Percentiles rank a stretch among this genome's conserved stretches.
phyloP scores from a whole-genome alignment of 129 eudicot species.

The Heracleum sosnowskyi region DNA sequence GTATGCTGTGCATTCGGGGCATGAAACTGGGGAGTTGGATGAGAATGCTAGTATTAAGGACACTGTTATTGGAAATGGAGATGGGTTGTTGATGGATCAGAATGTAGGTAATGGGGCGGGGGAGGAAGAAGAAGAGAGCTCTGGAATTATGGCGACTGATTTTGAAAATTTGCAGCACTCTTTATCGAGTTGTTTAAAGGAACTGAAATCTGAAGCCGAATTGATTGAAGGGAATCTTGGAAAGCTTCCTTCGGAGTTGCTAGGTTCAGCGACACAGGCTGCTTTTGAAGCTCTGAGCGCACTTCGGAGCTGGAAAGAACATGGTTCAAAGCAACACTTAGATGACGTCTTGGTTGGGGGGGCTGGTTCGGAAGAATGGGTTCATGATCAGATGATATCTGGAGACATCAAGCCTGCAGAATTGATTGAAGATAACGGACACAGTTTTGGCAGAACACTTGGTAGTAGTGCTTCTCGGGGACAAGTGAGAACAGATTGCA shows the following conservation, averaged over 20 bases:
- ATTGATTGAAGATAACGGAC: constrained; percentile 70
- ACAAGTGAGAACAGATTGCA: constrained; percentile 46
- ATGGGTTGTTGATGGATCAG: too few species aligned
- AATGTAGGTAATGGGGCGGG: too few species aligned
- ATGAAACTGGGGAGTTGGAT: too few species aligned
- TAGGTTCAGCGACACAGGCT: constrained; percentile 60
- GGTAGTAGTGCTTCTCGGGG: constrained; percentile 81
- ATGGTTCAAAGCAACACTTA: constrained; percentile 34
- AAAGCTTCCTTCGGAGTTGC: constrained; percentile 36
- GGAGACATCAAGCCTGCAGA: constrained; percentile 56
- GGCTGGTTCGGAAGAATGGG: constrained; percentile 68
- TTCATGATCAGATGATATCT: constrained; percentile 34
- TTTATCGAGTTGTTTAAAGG: constrained; percentile 60
- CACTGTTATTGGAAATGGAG: too few species aligned
- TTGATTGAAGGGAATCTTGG: constrained; percentile 52
- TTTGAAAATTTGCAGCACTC: constrained; percentile 49
- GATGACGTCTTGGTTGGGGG: constrained; percentile 54
- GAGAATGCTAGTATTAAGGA: too few species aligned
- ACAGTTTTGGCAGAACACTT: constrained; percentile 70
- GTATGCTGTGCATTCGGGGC: too few species aligned
- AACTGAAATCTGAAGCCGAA: constrained; percentile 51
- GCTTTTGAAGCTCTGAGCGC: constrained; percentile 50
- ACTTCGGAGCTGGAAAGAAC: constrained; percentile 50
- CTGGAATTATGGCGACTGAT: constrained; percentile 33
- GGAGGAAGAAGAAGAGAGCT: constrained; percentile 44